Evolutionary conservation across 148 eudicot species (phyloP).

Genomic region (Cornus kousa): DNA sequence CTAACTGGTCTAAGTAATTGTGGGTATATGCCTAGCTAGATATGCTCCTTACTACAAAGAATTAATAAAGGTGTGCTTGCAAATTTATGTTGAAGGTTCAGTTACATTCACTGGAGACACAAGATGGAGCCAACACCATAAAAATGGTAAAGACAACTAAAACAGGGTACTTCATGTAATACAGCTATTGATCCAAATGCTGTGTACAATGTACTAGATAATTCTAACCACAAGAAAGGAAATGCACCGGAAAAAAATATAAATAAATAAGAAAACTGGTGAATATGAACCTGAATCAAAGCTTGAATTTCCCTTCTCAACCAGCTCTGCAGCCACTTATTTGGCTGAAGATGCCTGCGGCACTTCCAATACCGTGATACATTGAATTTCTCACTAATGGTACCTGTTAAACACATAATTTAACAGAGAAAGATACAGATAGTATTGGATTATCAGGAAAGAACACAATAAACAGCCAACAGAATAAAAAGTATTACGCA

Average conservation of each 20-base stretch:
- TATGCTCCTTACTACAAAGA: no score
- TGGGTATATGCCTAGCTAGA: not conserved
- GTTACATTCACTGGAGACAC: not conserved
- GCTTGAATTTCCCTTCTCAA: slow-evolving; percentile 88
- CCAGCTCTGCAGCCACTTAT: slow-evolving; percentile 68
- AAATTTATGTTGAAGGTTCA: not conserved
- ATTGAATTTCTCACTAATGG: slow-evolving; percentile 37
- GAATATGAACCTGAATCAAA: slow-evolving; percentile 55
- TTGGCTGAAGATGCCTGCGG: slow-evolving; percentile 60
- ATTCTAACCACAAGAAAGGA: not conserved
- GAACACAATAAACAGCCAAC: not conserved
- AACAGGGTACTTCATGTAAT: no score
- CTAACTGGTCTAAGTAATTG: not conserved
- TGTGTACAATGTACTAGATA: no score
- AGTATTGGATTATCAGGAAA: not conserved
- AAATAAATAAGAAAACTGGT: not conserved
- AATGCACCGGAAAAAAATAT: not conserved
- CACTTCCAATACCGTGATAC: slow-evolving; percentile 70
- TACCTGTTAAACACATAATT: slow-evolving; percentile 25
- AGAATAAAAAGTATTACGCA: slow-evolving; percentile 1
- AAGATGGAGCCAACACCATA: not conserved
- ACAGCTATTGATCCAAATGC: no score
- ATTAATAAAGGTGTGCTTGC: not conserved
- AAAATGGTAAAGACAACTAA: not conserved
- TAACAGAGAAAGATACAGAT: not conserved